Evolutionary conservation across 1,139 yeast genomes (phyloP), one percentile per base, ranked within the genome.

Genomic region (Diutina mesorugosa): DNA sequence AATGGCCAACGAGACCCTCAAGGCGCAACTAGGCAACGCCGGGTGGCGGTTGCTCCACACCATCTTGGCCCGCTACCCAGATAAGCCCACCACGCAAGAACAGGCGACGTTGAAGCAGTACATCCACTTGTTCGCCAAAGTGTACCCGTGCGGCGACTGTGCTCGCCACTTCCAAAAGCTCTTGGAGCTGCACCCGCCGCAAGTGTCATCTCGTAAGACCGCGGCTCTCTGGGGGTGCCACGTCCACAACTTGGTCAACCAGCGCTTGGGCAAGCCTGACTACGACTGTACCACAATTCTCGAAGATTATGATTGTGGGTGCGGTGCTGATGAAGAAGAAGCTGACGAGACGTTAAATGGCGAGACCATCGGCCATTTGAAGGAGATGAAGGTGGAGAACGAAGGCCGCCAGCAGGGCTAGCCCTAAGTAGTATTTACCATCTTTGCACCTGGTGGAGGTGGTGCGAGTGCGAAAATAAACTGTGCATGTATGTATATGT

Each of bases 191-290:
- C 83, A 76, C 64, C 99, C 99, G 1, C 97, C 97, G 2, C 99
- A 95, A 66, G 79, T 87, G 2, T 76, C 82, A 8, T 79, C 86
- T 26, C 78, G 97, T 58, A 84, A 85, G 61, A 80, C 83, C 2
- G 98, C 99, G 0, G 90, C 97, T 0, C 73, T 88, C 61, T 93
- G 99, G 99, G 99, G 99, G 1, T 93, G 99, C 68, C 85, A 85
- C 65, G 78, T 93, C n/a, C 99, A 93, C 71, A 93, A 95, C 61
- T 72, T 74, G 63, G 64, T 62, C 18, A 93, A 93, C 68, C 82
- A 81, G 59, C 73, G 87, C 56, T 77, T 93, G 56, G 74, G 75
- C 5, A 90, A 93, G 64, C 81, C 79, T 0, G 74, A 76, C 21
- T 93, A 90, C 68, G 97, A 93, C 68, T 93, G 99, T 67, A 77